A percentile compares a stretch with the other conserved stretches of the same genome.
phyloP scores from a whole-genome alignment of 768 basidiomycete species.

The Tulasnella sp. region DNA sequence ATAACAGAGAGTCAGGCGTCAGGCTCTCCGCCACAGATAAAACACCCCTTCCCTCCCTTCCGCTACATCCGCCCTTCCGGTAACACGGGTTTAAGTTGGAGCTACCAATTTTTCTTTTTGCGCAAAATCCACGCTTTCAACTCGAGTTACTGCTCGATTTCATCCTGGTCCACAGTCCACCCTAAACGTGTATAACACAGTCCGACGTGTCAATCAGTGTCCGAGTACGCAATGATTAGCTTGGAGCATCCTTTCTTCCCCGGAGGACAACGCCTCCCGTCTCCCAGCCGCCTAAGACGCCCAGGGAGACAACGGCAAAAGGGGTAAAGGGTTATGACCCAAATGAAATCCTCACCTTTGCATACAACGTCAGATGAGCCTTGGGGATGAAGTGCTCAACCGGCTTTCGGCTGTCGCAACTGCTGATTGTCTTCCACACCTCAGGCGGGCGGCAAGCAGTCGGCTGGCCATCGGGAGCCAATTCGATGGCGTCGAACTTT shows the following conservation, averaged over 20 bases:
- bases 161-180: background rate
- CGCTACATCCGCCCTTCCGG: background rate
- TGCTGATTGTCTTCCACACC: constrained; percentile 35
- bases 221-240: background rate
- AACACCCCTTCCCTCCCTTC: background rate
- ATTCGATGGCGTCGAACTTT: constrained; percentile 45
- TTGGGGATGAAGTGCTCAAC: constrained; percentile 52
- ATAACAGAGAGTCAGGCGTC: background rate
- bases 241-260: background rate
- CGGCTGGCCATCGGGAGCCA: constrained; percentile 53
- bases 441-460: constrained; percentile 40
- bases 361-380: constrained; percentile 50
- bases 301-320: background rate
- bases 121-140: background rate
- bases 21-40: background rate
- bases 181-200: background rate
- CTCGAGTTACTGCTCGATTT: background rate
- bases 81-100: background rate
- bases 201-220: background rate
- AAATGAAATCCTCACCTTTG: constrained; percentile 36
- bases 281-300: background rate
- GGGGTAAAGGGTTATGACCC: background rate
- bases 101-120: background rate
- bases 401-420: constrained; percentile 34
- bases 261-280: too few relatives aligned